Conservation (phyloP, 2,329 filamentous ascomycete genomes). For the Colletotrichum magnum region DNA sequence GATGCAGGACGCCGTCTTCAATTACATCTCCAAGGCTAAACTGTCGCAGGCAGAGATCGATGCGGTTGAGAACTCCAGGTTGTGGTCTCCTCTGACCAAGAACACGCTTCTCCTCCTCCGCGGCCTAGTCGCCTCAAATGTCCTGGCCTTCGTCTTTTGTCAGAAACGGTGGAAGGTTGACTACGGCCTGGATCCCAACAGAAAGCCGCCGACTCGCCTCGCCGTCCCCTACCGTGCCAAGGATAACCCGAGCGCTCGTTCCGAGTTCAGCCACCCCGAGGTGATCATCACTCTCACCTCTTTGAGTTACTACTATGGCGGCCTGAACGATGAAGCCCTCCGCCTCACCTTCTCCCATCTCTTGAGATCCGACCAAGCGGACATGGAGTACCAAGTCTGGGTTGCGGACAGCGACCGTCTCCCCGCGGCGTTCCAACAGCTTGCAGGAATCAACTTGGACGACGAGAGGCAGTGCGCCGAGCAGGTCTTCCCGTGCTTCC, state of each 20-base stretch:
- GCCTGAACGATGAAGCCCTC: constrained; percentile 66
- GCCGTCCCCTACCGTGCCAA: constrained; percentile 74
- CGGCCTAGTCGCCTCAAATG: constrained; percentile 68
- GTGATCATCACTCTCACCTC: constrained; percentile 69
- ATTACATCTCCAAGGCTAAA: constrained; percentile 60
- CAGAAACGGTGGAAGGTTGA: constrained; percentile 76
- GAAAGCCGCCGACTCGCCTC: constrained; percentile 60
- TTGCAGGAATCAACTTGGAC: constrained; percentile 70
- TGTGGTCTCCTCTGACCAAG: constrained; percentile 54
- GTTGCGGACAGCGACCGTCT: constrained; percentile 53
- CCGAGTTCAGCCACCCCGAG: constrained; percentile 76
- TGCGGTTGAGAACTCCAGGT: constrained; percentile 50
- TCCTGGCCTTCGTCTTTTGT: constrained; percentile 67
- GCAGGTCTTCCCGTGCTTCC: constrained; percentile 67
- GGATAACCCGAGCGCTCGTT: constrained; percentile 66
- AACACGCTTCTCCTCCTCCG: constrained; percentile 62
- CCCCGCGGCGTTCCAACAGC: constrained; percentile 53
- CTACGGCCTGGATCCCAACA: constrained; percentile 67
- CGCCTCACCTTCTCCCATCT: constrained; percentile 63
- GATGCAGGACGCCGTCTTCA: constrained; percentile 50
- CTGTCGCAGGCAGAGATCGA: constrained; percentile 49
- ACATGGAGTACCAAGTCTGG: constrained; percentile 66
- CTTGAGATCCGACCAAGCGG: constrained; percentile 64
- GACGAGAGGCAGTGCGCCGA: constrained; percentile 64
- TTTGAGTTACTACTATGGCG: constrained; percentile 69